Base-by-base conservation (phyloP, 345 rosid species). In the Iberis pinnata region DNA sequence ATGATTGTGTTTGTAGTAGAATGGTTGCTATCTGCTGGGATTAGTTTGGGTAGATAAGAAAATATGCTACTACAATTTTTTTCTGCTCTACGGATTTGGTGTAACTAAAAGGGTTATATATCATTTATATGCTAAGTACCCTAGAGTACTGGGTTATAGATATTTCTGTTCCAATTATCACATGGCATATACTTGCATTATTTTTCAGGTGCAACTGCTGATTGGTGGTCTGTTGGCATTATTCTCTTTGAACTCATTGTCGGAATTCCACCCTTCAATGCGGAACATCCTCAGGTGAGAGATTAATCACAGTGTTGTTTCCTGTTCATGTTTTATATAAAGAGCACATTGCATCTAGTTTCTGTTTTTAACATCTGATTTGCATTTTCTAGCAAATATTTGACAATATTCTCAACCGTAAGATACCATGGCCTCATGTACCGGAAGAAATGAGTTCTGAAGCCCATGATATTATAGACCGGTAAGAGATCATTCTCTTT, bases 151-250 rank as follows among this genome's bases (percentile, higher is more conserved):
- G 18, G 50, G 57, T 38, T 16, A 22, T 56, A 53, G 39, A 60
- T 45, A 55, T 58, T 37, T 20, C 12, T 58, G 15, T 32, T 37
- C 46, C 50, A 11, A 44, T 48, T 35, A 49, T 51, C 51, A 61
- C 53, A 31, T 68, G 27, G 49, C 6, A 56, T 49, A 56, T 12
- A 53, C 24, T 22, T 51, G 58, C 65, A 52, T 27, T 25, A 38
- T 63, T 68, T 25, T 29, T 66, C 89, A 93, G 99, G 88, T 66
- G 79, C 85, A 71, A 82, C 92, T 54, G 99, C 99, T 5, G 99
- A 93, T 82, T 93, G 99, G 99, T 93, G 99, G 99, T 93, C 99
- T 45, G 97, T 93, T 56, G 99, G 97, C 33, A 74, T 93, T 74
- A 76, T 93, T 75, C 72, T 88, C 47, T 93, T 86, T 71, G 99